Evolutionary conservation across 306 rosid genomes (phyloP), one percentile per base, ranked within the genome.

Genomic region (Vicia faba): DNA sequence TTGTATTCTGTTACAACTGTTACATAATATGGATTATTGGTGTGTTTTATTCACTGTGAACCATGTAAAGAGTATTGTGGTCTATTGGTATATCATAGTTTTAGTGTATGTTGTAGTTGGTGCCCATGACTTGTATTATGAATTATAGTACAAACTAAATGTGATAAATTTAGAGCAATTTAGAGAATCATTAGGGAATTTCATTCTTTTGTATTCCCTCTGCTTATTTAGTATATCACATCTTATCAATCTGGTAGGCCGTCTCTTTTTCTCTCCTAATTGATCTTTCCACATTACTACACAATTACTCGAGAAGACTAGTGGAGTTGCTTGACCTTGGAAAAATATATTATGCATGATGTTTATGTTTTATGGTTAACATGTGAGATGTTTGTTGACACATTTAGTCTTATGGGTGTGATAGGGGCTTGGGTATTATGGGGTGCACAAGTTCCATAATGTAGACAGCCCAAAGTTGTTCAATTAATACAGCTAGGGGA

Each of bases 11-110:
- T 12, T 35, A 20, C n/a, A 43, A 23, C 40, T 69, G 4, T 68
- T 56, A n/a, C 39, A 7, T 18, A 41, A 62, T 23, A 41, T 43
- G 60, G 31, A 51, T 41, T 51, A 6, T 41, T 53, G 70, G 59
- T 68, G 45, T 41, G 45, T 31, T 31, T 68, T 75, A 50, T 36
- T 67, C 28, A 28, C 67, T 39, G 45, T 49, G 7, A 3, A 50
- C 36, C 36, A 11, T 18, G 71, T 66, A 49, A 64, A 33, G 33
- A 20, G 20, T 48, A 48, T 11, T 29, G 19, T 4, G 50, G 12
- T 33, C 48, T 50, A 16, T 8, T 49, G 28, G 26, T 9, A 14
- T 12, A 31, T 33, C 19, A 2, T 16, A 31, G 45, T 49, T 65
- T 38, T 20, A 36, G 49, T 51, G 39, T 20, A 4, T 45, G 25